Conservation (phyloP, 768 basidiomycete species). For the Auricularia sp. region DNA sequence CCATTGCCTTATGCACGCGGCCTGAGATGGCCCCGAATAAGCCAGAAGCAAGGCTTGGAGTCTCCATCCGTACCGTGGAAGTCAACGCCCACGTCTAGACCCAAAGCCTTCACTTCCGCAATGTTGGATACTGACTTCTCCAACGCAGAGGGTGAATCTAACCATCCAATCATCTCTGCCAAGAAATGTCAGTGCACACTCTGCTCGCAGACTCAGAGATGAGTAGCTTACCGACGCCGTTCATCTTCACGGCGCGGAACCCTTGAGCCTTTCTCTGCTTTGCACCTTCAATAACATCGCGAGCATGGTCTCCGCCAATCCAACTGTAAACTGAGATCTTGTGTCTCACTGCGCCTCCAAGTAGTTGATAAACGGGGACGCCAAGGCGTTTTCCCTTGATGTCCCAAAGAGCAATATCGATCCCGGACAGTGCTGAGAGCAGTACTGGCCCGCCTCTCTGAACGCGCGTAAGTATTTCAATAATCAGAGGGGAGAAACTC, state of each 20-base stretch:
- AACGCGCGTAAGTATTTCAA: slow-evolving; percentile 1
- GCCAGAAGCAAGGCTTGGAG: background rate
- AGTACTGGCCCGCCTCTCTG: slow-evolving; percentile 4
- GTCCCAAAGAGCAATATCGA: slow-evolving; percentile 68
- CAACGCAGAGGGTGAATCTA: slow-evolving; percentile 48
- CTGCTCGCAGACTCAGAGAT: background rate
- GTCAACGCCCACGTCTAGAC: slow-evolving; percentile 56
- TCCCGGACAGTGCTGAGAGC: slow-evolving; percentile 43
- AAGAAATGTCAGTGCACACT: background rate
- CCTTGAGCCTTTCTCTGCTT: slow-evolving; percentile 46
- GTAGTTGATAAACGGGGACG: slow-evolving; percentile 47
- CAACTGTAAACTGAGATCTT: slow-evolving; percentile 49
- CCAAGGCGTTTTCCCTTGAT: slow-evolving; percentile 72
- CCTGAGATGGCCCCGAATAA: slow-evolving; percentile 13
- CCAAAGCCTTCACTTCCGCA: slow-evolving; percentile 38
- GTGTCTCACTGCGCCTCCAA: slow-evolving; percentile 60
- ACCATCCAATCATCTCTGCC: slow-evolving; percentile 34
- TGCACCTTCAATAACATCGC: slow-evolving; percentile 42
- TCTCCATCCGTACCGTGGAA: slow-evolving; percentile 36
- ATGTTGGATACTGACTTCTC: slow-evolving; percentile 43
- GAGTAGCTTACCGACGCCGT: slow-evolving; percentile 38
- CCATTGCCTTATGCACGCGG: slow-evolving; percentile 57
- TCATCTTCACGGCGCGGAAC: slow-evolving; percentile 67
- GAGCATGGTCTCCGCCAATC: slow-evolving; percentile 39
- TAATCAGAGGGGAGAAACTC: background rate